Base-by-base conservation (phyloP, 2,329 filamentous ascomycete genomes). In the Xenosphaeropsis pyriputrescens region DNA sequence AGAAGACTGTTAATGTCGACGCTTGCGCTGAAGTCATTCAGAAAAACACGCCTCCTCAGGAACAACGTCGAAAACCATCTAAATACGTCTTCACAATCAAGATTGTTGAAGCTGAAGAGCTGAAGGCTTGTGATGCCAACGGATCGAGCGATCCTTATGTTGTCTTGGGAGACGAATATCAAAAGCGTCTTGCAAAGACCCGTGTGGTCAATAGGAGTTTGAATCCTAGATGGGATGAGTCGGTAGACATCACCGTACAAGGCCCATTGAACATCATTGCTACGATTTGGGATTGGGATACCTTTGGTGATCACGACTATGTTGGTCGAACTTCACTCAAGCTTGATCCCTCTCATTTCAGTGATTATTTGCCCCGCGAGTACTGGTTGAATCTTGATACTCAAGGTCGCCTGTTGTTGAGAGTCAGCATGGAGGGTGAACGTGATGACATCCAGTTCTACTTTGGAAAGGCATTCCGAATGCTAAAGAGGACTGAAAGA, bases 71-170 rank as follows among this genome's bases (percentile, higher is more conserved):
- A 49, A 80, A 76, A 50, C 75, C 79, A 32, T 82, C 76, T 44
- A 95, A 93, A 55, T 96, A 93, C 55, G 88, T 95, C 39, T 98
- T 98, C 60, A 96, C 91, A 1, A 88, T 98, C 61, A 98, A 98
- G 62, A 88, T 98, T 41, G 88, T 98, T 18, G 91, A 98, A 59
- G 91, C 85, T 7, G 91, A 98, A 60, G 91, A 98, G 51, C 67
- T 98, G 49, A 96, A 96, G 60, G 85, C 91, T n/a, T 96, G 91
- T 55, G 91, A 98, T 58, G 79, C 93, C 48, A 93, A 84, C 50
- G 91, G 91, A 29, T 75, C 81, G 46, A 96, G 89, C 55, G 91
- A 98, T 60, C 91, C 91, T 1, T 98, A 98, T 52, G 86, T 98
- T 19, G 89, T 98, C 13, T 75, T 98, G 45, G 85, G 89, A 34